Conservation (phyloP, 805 yeast species). For the Candida vartiovaarae region DNA sequence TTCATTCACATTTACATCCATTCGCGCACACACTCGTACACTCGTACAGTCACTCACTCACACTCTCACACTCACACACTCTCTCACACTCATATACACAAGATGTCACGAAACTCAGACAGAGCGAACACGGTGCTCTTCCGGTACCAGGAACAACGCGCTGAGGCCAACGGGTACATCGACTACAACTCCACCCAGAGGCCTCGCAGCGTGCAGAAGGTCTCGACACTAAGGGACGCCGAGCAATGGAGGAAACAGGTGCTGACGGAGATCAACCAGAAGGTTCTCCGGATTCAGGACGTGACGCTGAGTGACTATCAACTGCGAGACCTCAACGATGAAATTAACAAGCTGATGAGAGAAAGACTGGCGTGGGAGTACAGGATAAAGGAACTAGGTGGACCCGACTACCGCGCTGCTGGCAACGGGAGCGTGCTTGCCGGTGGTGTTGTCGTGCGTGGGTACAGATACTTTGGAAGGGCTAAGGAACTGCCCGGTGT, state of each 20-base stretch:
- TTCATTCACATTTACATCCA: too few relatives aligned
- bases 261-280: constrained; percentile 53
- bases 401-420: constrained; percentile 46
- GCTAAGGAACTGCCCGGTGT: constrained; percentile 79
- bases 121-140: constrained; percentile 67
- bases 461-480: constrained; percentile 64
- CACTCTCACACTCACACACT: too few relatives aligned
- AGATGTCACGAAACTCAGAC: constrained; percentile 73
- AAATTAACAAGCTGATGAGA: constrained; percentile 53
- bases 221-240: constrained; percentile 52
- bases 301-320: constrained; percentile 48
- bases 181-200: constrained; percentile 50
- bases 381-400: constrained; percentile 63
- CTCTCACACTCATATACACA: too few relatives aligned
- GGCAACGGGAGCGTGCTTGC: constrained; percentile 21
- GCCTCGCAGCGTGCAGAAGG: constrained; percentile 52
- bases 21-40: not conserved
- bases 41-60: too few relatives aligned
- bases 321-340: constrained; percentile 68
- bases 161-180: constrained; percentile 49
- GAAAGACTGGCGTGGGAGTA: constrained; percentile 78
- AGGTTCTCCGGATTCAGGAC: constrained; percentile 60
- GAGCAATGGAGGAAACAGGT: constrained; percentile 63
- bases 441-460: constrained; percentile 17
- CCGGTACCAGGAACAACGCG: constrained; percentile 56